Base-by-base conservation (phyloP, 129 eudicot genomes). In the Arctium lappa region DNA sequence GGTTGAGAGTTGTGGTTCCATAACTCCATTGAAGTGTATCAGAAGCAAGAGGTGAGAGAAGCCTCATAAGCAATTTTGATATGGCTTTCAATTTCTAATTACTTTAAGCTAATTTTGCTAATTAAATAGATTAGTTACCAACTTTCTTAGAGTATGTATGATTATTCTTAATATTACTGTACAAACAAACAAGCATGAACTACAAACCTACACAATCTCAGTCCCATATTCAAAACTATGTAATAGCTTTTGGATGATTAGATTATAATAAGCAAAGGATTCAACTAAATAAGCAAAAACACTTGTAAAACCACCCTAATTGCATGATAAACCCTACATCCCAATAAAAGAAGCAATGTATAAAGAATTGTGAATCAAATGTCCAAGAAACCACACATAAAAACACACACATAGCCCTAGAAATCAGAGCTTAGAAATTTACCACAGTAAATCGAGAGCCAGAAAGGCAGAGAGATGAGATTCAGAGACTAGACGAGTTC, bases 321-420 rank as follows among this genome's bases (percentile, higher is more conserved):
- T 22, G 33, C 16, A 73, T 2, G 42, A 88, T 18, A 48, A 75
- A 85, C 66, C 73, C 63, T 36, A 36, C 78, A 30, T 16, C 82
- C 42, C 78, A 37, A 44, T 31, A 79, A 63, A 74, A 74, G 65
- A 81, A 75, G 74, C 73, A 27, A 3, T 81, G 62, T 29, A 63
- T 15, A 40, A 62, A 73, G 39, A 6, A 48, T 36, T 48, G 70
- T 72, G 50, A 53, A 39, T 22, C 75, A 66, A 65, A 62, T 38
- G 60, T n/a, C 10, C 1, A 79, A 5, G 44, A 6, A 27, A 73
- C 80, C 80, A 82, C 84, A 74, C 79, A 37, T n/a, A 22, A 69
- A 22, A 46, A 77, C 74, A 83, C 78, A 77, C 74, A 53, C 68
- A 78, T 72, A 84, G 78, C 79, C 83, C 86, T 84, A 85, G 84